phyloP scores from a whole-genome alignment of 257 asterid genomes.

The Petrea volubilis region DNA sequence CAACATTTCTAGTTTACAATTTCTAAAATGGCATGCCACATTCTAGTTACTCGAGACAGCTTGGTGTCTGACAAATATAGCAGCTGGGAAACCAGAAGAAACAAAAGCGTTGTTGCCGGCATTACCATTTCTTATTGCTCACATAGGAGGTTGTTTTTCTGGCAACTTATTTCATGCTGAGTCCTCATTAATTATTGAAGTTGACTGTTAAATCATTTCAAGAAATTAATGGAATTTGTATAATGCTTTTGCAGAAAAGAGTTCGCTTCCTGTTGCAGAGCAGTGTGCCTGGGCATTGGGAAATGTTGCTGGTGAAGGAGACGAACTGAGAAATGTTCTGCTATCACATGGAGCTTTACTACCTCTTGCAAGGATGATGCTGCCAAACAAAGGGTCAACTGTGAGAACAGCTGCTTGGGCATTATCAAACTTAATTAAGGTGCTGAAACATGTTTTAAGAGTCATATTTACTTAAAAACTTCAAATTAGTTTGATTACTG shows the following conservation, averaged over 20 bases:
- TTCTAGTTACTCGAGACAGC: conserved; percentile 95
- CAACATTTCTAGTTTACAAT: background rate
- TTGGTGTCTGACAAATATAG: conserved; percentile 98
- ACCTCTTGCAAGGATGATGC: conserved; percentile 91
- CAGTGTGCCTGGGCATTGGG: conserved; percentile 99
- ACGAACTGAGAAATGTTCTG: conserved; percentile 72
- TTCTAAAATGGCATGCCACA: conserved; percentile 8
- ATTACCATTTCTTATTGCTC: conserved; percentile 90
- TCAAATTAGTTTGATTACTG: background rate
- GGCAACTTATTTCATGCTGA: too few relatives aligned
- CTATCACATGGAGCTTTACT: conserved; percentile 90
- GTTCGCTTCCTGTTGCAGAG: conserved; percentile 87
- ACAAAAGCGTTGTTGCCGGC: conserved; percentile 87
- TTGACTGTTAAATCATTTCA: background rate
- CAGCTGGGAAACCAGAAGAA: conserved; percentile 95
- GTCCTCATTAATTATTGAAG: conserved; percentile 14
- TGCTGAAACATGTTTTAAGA: conserved; percentile 26
- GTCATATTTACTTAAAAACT: conserved; percentile 8
- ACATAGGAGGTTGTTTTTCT: conserved; percentile 81
- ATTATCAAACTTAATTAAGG: conserved; percentile 94
- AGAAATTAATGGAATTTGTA: background rate
- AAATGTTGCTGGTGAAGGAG: conserved; percentile 98
- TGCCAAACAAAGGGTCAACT: conserved; percentile 88
- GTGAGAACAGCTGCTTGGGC: conserved; percentile 99
- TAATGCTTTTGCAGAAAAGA: conserved; percentile 56